Percentiles rank a stretch among this genome's conserved stretches.
phyloP scores from a whole-genome alignment of 352 stramenopile genomes.

The Pythium dissimile region DNA sequence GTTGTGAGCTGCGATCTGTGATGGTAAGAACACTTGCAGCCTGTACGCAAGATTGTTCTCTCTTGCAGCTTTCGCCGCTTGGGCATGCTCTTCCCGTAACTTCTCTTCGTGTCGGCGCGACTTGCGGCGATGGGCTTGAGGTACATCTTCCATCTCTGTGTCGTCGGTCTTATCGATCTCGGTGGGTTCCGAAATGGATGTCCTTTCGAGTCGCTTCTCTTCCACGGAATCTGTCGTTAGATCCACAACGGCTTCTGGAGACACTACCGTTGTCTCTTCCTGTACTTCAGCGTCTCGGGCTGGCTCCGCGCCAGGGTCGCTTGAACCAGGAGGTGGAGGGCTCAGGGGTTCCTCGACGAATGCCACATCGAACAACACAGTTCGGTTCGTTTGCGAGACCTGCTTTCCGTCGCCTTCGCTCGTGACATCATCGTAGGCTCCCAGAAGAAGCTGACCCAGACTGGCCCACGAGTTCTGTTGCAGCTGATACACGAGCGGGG shows the following conservation, averaged over 20 bases:
- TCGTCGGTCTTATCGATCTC: slow-evolving; percentile 18
- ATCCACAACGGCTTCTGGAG: background rate
- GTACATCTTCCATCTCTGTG: slow-evolving; percentile 16
- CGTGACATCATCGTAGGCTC: slow-evolving; percentile 58
- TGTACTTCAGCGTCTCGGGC: background rate
- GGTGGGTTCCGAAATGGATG: background rate
- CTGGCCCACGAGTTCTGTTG: slow-evolving; percentile 42
- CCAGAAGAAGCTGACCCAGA: slow-evolving; percentile 55
- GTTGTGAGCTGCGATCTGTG: background rate
- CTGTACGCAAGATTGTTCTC: slow-evolving; percentile 63
- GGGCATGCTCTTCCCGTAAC: slow-evolving; percentile 62
- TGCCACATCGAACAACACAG: slow-evolving; percentile 5
- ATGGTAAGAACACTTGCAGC: slow-evolving; percentile 43
- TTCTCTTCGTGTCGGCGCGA: slow-evolving; percentile 64
- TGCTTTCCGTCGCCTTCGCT: slow-evolving; percentile 14
- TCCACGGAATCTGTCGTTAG: background rate
- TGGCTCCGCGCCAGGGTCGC: background rate
- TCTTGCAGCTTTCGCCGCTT: slow-evolving; percentile 49
- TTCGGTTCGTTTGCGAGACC: background rate
- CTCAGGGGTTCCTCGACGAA: slow-evolving; percentile 7
- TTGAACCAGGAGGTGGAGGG: background rate
- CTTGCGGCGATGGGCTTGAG: slow-evolving; percentile 40
- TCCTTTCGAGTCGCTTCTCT: background rate
- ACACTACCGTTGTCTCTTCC: background rate
- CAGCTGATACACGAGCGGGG: slow-evolving; percentile 37